phyloP scores from a whole-genome alignment of 306 rosid species.

The Dryas alaskensis region DNA sequence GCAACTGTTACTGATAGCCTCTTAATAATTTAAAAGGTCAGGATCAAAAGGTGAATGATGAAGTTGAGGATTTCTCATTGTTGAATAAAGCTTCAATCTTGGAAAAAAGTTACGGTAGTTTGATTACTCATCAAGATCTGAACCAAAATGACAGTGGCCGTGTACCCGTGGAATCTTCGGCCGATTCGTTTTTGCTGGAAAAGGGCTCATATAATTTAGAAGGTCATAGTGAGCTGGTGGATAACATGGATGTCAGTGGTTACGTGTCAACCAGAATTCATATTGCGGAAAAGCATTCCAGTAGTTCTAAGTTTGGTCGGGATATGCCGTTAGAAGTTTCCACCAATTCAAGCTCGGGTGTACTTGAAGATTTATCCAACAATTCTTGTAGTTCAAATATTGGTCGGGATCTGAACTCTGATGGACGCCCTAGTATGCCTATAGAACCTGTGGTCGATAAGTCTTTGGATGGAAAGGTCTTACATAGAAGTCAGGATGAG shows the following conservation, averaged over 20 bases:
- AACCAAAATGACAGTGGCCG: constrained; percentile 24
- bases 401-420: constrained; percentile 17
- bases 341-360: neutral
- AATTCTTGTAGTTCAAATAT: constrained; percentile 4
- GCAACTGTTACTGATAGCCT: constrained; percentile 40
- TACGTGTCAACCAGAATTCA: constrained; percentile 24
- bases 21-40: constrained; percentile 62
- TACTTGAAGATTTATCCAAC: constrained; percentile 6
- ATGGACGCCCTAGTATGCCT: neutral
- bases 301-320: constrained; percentile 17
- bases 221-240: constrained; percentile 24
- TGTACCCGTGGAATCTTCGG: constrained; percentile 32
- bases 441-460: constrained; percentile 27
- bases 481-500: constrained; percentile 31
- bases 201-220: constrained; percentile 26
- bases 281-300: constrained; percentile 27
- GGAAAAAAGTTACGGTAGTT: constrained; percentile 33
- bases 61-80: constrained; percentile 28
- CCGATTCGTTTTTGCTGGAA: constrained; percentile 31
- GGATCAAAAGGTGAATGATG: constrained; percentile 39
- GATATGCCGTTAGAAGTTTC: neutral
- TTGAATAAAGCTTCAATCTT: constrained; percentile 27
- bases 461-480: constrained; percentile 32
- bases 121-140: constrained; percentile 24
- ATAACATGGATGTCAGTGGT: constrained; percentile 29